phyloP scores from a whole-genome alignment of 2,329 filamentous ascomycete species.

The Xylaria multiplex region DNA sequence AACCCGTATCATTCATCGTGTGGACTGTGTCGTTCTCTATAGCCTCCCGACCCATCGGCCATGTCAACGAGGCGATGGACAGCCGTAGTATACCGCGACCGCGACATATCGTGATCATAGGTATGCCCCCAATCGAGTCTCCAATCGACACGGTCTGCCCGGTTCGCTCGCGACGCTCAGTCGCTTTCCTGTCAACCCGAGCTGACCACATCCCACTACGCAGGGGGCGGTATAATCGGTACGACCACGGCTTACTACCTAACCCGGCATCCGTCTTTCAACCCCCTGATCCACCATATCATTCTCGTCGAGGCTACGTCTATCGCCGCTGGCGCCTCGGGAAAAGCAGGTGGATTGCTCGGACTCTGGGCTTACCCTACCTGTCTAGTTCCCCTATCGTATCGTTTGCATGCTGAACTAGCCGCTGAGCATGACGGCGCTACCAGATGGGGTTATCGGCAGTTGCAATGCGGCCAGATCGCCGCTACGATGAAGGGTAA shows the following conservation, averaged over 20 bases:
- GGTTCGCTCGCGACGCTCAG: constrained; percentile 9
- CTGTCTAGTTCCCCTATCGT: constrained; percentile 86
- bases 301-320: constrained; percentile 87
- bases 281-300: constrained; percentile 78
- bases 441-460: constrained; percentile 86
- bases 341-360: constrained; percentile 91
- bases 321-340: constrained; percentile 90
- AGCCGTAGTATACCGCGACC: constrained; percentile 46
- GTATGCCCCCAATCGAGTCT: constrained; percentile 36
- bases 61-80: constrained; percentile 47
- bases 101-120: constrained; percentile 50
- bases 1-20: neutral
- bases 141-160: constrained; percentile 9
- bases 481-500: constrained; percentile 49
- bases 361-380: constrained; percentile 91
- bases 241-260: constrained; percentile 91
- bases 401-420: constrained; percentile 82
- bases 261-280: constrained; percentile 83
- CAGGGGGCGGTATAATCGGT: constrained; percentile 93
- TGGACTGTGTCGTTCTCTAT: constrained; percentile 7
- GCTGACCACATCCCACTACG: constrained; percentile 29
- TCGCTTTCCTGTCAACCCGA: constrained; percentile 6
- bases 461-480: constrained; percentile 75
- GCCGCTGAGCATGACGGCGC: constrained; percentile 84
- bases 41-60: constrained; percentile 34